phyloP scores from a whole-genome alignment of 2,329 filamentous ascomycete genomes.

The Colletotrichum godetiae region DNA sequence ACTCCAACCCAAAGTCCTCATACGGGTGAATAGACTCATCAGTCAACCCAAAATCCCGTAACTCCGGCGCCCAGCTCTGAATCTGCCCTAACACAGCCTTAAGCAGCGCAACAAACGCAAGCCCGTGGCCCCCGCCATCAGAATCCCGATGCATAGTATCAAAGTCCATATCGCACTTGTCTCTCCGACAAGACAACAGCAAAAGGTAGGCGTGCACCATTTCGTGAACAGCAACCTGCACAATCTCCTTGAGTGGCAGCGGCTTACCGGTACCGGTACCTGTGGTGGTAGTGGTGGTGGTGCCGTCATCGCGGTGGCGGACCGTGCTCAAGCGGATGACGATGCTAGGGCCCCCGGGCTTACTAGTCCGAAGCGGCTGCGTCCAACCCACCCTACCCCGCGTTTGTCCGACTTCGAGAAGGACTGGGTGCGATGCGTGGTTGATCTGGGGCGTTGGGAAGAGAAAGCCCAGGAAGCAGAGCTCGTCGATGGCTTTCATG shows the following conservation, averaged over 20 bases:
- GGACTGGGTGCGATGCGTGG: slow-evolving; percentile 22
- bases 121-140: slow-evolving; percentile 26
- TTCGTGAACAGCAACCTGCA: slow-evolving; percentile 44
- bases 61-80: slow-evolving; percentile 17
- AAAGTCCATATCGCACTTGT: slow-evolving; percentile 24
- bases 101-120: slow-evolving; percentile 28
- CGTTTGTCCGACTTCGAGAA: slow-evolving; percentile 25
- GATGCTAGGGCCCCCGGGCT: slow-evolving; percentile 22
- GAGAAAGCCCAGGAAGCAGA: slow-evolving; percentile 21
- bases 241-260: slow-evolving; percentile 43
- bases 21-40: slow-evolving; percentile 30
- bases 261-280: not conserved
- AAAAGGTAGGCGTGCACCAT: slow-evolving; percentile 37
- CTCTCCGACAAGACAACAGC: slow-evolving; percentile 22
- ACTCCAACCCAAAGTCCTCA: slow-evolving; percentile 26
- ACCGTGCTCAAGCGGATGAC: slow-evolving; percentile 33
- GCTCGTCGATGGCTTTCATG: slow-evolving; percentile 30
- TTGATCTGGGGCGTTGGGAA: slow-evolving; percentile 30
- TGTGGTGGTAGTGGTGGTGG: too few relatives aligned
- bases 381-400: slow-evolving; percentile 31
- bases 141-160: slow-evolving; percentile 22
- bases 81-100: slow-evolving; percentile 26
- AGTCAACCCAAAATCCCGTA: slow-evolving; percentile 23
- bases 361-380: slow-evolving; percentile 18
- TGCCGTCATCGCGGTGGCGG: slow-evolving; percentile 16